Percentiles rank a stretch among this genome's conserved stretches.
Evolutionary conservation across 148 eudicot genomes (phyloP).

Genomic region (Spergularia bocconei): DNA sequence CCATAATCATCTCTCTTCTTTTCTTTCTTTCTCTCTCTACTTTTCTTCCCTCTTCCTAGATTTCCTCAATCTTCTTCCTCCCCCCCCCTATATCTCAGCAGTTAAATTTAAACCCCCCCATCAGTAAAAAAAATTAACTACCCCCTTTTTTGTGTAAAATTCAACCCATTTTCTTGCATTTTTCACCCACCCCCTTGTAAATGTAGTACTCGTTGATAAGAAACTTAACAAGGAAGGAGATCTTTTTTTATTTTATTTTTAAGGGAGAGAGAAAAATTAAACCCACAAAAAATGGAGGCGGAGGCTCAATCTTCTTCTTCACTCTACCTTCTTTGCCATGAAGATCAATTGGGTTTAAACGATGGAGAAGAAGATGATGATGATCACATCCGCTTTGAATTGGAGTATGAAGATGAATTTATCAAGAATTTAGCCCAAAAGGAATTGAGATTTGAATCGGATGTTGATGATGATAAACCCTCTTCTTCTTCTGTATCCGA

Average conservation of each 20-base stretch:
- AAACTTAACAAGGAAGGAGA: not conserved
- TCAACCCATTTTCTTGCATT: not conserved
- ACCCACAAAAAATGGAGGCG: constrained; percentile 15
- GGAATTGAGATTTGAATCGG: constrained; percentile 30
- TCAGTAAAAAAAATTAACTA: not conserved
- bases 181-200: not conserved
- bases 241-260: not conserved
- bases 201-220: not conserved
- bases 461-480: not conserved
- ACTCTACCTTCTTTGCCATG: constrained; percentile 36
- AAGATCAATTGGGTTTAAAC: constrained; percentile 36
- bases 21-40: not conserved
- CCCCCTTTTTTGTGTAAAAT: not conserved
- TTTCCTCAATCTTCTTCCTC: not conserved
- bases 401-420: constrained; percentile 38
- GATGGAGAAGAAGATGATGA: constrained; percentile 13
- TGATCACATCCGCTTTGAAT: not conserved
- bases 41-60: not conserved
- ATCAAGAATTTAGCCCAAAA: constrained; percentile 32
- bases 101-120: not conserved
- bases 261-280: not conserved
- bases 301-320: not conserved
- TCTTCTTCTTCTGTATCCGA: not conserved
- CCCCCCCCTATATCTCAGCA: not conserved
- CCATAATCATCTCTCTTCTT: constrained; percentile 17